phyloP scores from a whole-genome alignment of 2,329 filamentous ascomycete species.

The Aureobasidium sp. region DNA sequence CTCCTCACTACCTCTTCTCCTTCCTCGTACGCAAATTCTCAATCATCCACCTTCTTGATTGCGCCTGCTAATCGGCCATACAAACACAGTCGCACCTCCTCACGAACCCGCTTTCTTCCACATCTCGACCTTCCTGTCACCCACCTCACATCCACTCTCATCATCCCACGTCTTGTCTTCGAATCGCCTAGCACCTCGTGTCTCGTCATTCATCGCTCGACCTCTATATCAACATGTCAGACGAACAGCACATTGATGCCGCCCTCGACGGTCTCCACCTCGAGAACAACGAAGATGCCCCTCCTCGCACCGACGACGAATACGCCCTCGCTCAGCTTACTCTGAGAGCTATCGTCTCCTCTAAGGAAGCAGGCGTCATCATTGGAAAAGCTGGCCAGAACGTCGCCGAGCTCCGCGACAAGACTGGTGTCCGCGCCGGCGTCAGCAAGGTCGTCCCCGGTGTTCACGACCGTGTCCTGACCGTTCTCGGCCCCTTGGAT shows the following conservation, averaged over 20 bases:
- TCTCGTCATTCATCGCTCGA: slow-evolving; percentile 11
- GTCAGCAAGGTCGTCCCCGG: slow-evolving; percentile 98
- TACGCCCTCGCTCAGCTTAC: slow-evolving; percentile 90
- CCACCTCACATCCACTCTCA: not conserved
- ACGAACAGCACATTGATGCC: slow-evolving; percentile 27
- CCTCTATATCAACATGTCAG: slow-evolving; percentile 29
- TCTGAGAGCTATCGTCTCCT: slow-evolving; percentile 93
- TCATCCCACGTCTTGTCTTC: not conserved
- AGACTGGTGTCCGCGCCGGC: slow-evolving; percentile 95
- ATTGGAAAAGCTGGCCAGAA: slow-evolving; percentile 99
- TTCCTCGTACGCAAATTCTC: not conserved
- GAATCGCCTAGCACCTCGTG: slow-evolving; percentile 4
- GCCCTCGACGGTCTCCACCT: slow-evolving; percentile 33
- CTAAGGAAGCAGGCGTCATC: slow-evolving; percentile 97
- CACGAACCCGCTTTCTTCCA: not conserved
- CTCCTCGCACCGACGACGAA: slow-evolving; percentile 93
- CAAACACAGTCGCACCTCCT: not conserved
- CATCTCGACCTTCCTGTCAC: not conserved
- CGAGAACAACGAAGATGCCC: slow-evolving; percentile 53
- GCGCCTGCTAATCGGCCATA: not conserved
- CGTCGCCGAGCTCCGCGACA: slow-evolving; percentile 90
- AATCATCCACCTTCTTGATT: not conserved
- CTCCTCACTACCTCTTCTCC: not conserved
- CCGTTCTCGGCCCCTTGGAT: slow-evolving; percentile 83
- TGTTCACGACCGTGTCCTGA: slow-evolving; percentile 93